phyloP scores from a whole-genome alignment of 306 rosid genomes.

The Gillenia trifoliata region DNA sequence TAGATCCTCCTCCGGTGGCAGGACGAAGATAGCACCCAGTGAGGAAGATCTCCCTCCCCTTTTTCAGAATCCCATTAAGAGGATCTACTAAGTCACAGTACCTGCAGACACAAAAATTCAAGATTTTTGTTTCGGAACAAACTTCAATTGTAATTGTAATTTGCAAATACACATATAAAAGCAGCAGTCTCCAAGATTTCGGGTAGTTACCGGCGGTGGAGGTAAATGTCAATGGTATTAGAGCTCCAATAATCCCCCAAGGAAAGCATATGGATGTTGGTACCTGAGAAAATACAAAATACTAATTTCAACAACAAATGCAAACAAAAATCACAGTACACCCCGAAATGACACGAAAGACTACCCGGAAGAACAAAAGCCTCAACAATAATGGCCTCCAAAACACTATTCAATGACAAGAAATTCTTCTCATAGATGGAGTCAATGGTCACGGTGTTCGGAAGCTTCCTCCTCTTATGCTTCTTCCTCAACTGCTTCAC shows the following conservation, averaged over 20 bases:
- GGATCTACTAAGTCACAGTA: slow-evolving; percentile 60
- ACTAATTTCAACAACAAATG: background rate
- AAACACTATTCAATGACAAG: slow-evolving; percentile 60
- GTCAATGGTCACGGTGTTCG: slow-evolving; percentile 74
- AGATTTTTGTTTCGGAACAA: slow-evolving; percentile 7
- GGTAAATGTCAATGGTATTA: slow-evolving; percentile 80
- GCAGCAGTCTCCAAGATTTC: background rate
- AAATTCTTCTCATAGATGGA: slow-evolving; percentile 75
- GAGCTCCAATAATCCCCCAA: slow-evolving; percentile 91
- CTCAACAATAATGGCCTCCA: slow-evolving; percentile 69
- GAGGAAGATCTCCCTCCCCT: slow-evolving; percentile 81
- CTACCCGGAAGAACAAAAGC: slow-evolving; percentile 83
- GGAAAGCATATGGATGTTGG: slow-evolving; percentile 71
- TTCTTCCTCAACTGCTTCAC: slow-evolving; percentile 48
- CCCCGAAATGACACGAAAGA: background rate
- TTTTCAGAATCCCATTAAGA: slow-evolving; percentile 66
- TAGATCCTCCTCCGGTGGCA: slow-evolving; percentile 54
- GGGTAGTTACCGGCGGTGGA: slow-evolving; percentile 66
- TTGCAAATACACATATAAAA: background rate
- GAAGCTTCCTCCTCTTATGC: slow-evolving; percentile 57
- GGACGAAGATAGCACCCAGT: slow-evolving; percentile 94
- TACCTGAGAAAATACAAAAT: slow-evolving; percentile 45
- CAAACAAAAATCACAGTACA: slow-evolving; percentile 7
- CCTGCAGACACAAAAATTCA: slow-evolving; percentile 36
- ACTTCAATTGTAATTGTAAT: background rate